These are phyloP conservation scores for Capsicum baccatum DNA, from an alignment of 257 asterid genomes.

Conservation along the genomic window DNA sequence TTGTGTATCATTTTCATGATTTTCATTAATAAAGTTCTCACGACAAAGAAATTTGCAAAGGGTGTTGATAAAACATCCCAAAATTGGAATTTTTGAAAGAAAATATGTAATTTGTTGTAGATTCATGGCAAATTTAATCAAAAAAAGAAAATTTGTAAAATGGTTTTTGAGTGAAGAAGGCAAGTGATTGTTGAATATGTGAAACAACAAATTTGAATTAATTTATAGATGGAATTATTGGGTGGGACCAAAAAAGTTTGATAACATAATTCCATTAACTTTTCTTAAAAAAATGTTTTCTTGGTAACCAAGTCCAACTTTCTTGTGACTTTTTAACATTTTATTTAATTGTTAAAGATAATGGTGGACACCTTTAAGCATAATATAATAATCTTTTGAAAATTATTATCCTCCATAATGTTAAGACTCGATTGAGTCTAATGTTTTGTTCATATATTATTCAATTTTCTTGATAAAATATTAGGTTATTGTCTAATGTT, in stretches of 20 bases:
- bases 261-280: background rate
- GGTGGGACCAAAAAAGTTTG: slow-evolving; percentile 10
- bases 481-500: background rate
- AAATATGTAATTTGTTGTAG: background rate
- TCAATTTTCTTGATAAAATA: background rate
- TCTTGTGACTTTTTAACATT: background rate
- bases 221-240: slow-evolving; percentile 15
- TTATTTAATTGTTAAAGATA: background rate
- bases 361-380: background rate
- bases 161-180: background rate
- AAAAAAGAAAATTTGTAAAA: background rate
- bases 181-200: background rate
- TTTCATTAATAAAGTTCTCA: background rate
- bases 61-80: background rate
- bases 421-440: background rate
- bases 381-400: no score
- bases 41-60: background rate
- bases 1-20: background rate
- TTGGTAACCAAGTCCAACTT: background rate
- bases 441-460: background rate
- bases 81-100: slow-evolving; percentile 22
- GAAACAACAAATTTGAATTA: background rate
- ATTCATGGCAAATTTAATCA: background rate
- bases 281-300: background rate
- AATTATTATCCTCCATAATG: no score